Base-by-base conservation (phyloP, 2,329 filamentous ascomycete species). In the Xylaria sp. region DNA sequence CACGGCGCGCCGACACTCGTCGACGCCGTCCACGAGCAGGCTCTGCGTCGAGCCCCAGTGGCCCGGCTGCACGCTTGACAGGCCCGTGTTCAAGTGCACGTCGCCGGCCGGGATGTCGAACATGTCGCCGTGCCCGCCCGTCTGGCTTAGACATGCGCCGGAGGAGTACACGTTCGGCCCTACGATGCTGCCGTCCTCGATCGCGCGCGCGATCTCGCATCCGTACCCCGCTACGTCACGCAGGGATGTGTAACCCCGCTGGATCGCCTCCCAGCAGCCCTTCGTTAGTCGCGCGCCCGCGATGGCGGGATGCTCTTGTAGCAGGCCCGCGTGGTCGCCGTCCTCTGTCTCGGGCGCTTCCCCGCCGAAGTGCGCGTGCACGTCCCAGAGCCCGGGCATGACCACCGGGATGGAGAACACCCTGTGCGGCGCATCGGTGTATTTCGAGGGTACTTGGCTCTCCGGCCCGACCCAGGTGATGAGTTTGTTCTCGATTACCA, bases 1-100 rank as follows among this genome's bases (percentile, higher is more conserved):
- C 50, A 83, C 81, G 0, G 76, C 81, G 6, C 78, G 78, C 34
- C 80, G 74, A 66, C 81, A 83, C 69, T 83, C 81, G 41, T 83
- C 81, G 0, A 81, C 77, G 13, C 82, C 81, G 63, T 83, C 81
- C 13, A 78, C 80, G 3, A 83, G 71, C 46, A 77, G 57, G 51
- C 65, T 74, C 34, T 70, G 69, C 3, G 73, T 68, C 3, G 76
- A 76, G 9, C 76, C 77, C 69, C 77, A 79, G 44, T 81, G 78
- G 0, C 80, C 80, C 3, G 78, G 70, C 0, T 67, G 71, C n/a
- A 77, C 70, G 39, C 75, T 72, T 7, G 73, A 62, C 3, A 82
- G 77, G 12, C 81, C 81, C 5, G 79, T 68, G 46, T 76, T 80
- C 48, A 79, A 73, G 3, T 81, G 78, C 25, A 78, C 77, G 31